Evolutionary conservation across 2,329 filamentous ascomycete genomes (phyloP), one percentile per base, ranked within the genome.

Genomic region (Lasiodiplodia hormozganensis): DNA sequence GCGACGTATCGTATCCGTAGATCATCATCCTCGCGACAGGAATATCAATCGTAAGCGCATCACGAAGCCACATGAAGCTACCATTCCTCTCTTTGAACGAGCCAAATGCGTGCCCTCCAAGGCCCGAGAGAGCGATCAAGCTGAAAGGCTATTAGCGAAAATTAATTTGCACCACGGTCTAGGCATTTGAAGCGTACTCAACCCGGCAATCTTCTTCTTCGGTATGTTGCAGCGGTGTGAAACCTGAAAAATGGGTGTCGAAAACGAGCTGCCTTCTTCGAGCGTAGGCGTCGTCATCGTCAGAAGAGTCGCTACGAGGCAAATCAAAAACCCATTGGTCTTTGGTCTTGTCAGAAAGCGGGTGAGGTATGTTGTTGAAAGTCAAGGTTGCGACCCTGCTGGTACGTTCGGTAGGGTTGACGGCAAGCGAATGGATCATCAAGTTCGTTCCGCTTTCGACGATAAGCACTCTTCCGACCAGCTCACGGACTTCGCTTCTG

Each of bases 41-140:
- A 16, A 77, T 25, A 62, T 77, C 70, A 10, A 68, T 34, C 1
- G 73, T 71, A 3, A 78, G 73, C 0, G 72, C 40, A 65, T 78
- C 76, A 28, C 73, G 72, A 14, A 78, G 69, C 76, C 76, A 78
- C 75, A 77, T 76, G 49, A 74, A 68, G 6, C 52, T 18, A 2
- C 71, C 72, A 11, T 62, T 68, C 57, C 68, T 69, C 34, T 74
- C 73, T 60, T 76, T 76, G 68, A 78, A 79, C 2, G 77, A 78
- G 3, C 72, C 74, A 51, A 74, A 78, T 1, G 75, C 75, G 66
- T 77, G 74, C 12, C 73, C 71, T 25, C 73, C 74, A 11, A 77
- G 71, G 2, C 73, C 74, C 5, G 38, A 69, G 12, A 73, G 4
- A 7, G 71, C 62, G 31, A 73, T 51, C 43, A 69, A 12, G 62